Evolutionary conservation across 2,329 filamentous ascomycete species (phyloP).

Genomic region (Alternaria sp.): DNA sequence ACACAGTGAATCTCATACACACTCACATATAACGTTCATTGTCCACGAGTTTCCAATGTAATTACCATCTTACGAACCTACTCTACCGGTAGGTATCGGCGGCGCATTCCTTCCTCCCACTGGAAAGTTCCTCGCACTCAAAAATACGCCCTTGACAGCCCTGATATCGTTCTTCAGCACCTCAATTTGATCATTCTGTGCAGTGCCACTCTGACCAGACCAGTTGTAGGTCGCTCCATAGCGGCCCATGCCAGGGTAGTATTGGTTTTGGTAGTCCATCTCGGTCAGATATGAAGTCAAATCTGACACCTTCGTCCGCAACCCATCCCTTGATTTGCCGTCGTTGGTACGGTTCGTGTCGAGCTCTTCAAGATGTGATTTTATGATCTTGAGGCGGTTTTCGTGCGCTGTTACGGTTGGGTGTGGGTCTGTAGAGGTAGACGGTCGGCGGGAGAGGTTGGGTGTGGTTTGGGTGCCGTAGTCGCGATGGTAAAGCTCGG

Average conservation of each 20-base stretch:
- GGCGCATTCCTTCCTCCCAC: conserved; percentile 31
- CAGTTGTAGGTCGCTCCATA: conserved; percentile 34
- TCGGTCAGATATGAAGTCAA: conserved; percentile 68
- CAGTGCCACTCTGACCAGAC: conserved; percentile 54
- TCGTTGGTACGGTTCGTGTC: conserved; percentile 58
- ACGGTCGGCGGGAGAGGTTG: conserved; percentile 51
- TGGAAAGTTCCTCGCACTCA: conserved; percentile 76
- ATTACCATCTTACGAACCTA: conserved; percentile 14
- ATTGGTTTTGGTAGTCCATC: conserved; percentile 48
- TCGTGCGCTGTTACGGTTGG: conserved; percentile 48
- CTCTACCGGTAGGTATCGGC: conserved; percentile 29
- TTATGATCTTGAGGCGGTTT: conserved; percentile 58
- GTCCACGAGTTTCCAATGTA: background rate
- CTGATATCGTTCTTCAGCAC: conserved; percentile 77
- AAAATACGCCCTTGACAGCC: conserved; percentile 77
- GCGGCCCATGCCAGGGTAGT: conserved; percentile 51
- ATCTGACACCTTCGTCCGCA: conserved; percentile 58
- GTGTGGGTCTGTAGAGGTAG: conserved; percentile 33
- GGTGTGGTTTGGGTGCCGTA: conserved; percentile 78
- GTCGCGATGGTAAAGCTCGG: conserved; percentile 82
- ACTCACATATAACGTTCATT: background rate
- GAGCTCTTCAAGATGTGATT: conserved; percentile 59
- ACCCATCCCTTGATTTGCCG: conserved; percentile 55
- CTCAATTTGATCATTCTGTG: conserved; percentile 72
- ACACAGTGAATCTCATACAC: background rate